Conservation (phyloP, 257 asterid species). For the Gardenia jasminoides region DNA sequence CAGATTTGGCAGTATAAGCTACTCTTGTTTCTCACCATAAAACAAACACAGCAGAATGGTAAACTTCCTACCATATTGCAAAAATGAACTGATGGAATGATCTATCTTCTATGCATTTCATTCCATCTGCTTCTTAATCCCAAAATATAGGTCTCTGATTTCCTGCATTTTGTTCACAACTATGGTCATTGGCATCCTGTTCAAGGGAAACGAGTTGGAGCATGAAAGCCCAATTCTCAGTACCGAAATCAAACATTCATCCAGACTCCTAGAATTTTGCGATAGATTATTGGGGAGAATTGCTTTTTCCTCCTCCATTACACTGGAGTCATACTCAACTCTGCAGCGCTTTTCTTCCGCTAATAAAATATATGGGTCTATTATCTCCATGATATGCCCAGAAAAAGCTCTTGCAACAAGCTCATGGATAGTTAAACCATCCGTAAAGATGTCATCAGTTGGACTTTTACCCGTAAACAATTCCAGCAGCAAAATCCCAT, state of each 20-base stretch:
- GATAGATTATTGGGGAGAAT: neutral
- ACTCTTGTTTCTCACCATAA: no score
- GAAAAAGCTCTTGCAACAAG: slow-evolving; percentile 30
- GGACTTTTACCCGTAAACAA: slow-evolving; percentile 32
- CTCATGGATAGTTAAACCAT: slow-evolving; percentile 19
- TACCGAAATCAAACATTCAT: slow-evolving; percentile 23
- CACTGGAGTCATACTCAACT: neutral
- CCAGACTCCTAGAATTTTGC: slow-evolving; percentile 5
- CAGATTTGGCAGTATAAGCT: no score
- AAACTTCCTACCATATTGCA: no score
- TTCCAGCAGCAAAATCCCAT: slow-evolving; percentile 37
- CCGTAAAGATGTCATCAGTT: slow-evolving; percentile 25
- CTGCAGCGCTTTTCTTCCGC: slow-evolving; percentile 11
- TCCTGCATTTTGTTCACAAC: slow-evolving; percentile 23
- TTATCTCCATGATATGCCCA: slow-evolving; percentile 18
- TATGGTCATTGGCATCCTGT: slow-evolving; percentile 9
- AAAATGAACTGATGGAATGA: neutral
- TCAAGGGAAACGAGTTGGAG: slow-evolving; percentile 16
- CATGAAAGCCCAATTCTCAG: slow-evolving; percentile 28
- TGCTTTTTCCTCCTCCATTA: neutral
- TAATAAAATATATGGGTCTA: slow-evolving; percentile 16
- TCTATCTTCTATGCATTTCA: neutral
- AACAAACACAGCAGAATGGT: no score
- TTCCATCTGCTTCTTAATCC: neutral
- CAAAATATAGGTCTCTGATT: slow-evolving; percentile 2